Conservation (phyloP, 805 yeast genomes). For the Candida xiaguanensis region DNA sequence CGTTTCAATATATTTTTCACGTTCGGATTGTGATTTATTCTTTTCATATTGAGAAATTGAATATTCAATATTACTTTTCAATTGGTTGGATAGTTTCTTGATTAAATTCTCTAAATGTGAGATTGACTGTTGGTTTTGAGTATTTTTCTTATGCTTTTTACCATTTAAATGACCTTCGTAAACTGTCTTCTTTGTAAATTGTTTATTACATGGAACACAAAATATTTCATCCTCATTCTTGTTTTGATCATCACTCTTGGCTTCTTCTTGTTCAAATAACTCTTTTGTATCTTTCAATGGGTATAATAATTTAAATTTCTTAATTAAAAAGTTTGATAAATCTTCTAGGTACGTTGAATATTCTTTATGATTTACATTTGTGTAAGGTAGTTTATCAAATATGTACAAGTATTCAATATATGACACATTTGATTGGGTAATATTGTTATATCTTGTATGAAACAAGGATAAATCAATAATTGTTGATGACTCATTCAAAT, state of each 20-base stretch:
- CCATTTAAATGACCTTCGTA: slow-evolving; percentile 68
- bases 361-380: slow-evolving; percentile 8
- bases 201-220: slow-evolving; percentile 63
- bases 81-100: slow-evolving; percentile 28
- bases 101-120: slow-evolving; percentile 35
- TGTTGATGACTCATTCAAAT: slow-evolving; percentile 68
- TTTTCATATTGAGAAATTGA: slow-evolving; percentile 67
- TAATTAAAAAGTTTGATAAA: slow-evolving; percentile 47
- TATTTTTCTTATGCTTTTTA: slow-evolving; percentile 65
- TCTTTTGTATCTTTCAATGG: slow-evolving; percentile 45
- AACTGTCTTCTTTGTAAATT: slow-evolving; percentile 61
- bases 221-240: slow-evolving; percentile 34
- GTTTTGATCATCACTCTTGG: slow-evolving; percentile 9
- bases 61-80: slow-evolving; percentile 39
- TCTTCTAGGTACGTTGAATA: slow-evolving; percentile 45
- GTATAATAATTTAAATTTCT: slow-evolving; percentile 44
- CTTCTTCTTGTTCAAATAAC: slow-evolving; percentile 9
- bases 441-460: slow-evolving; percentile 52
- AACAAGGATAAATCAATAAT: slow-evolving; percentile 52
- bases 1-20: slow-evolving; percentile 58
- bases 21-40: slow-evolving; percentile 60
- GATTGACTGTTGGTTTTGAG: not conserved
- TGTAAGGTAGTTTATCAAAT: slow-evolving; percentile 37
- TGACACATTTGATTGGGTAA: slow-evolving; percentile 22
- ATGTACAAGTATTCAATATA: slow-evolving; percentile 50